Evolutionary conservation across 2,329 filamentous ascomycete genomes (phyloP).

Genomic region (Xylariomycetidae sp.): DNA sequence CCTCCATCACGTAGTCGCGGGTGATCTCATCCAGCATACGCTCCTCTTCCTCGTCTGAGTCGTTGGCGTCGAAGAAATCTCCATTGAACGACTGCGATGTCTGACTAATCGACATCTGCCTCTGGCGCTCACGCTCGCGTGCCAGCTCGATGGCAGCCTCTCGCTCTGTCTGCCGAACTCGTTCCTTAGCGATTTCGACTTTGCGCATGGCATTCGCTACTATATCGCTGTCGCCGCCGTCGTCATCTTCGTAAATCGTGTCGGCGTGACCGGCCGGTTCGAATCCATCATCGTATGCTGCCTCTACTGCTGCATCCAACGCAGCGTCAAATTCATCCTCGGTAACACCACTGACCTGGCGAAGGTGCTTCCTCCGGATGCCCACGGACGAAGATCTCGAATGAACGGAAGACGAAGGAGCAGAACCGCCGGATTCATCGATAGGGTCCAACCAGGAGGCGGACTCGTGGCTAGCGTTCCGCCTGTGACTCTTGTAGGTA

Average conservation of each 20-base stretch:
- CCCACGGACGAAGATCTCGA: constrained; percentile 70
- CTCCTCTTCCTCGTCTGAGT: constrained; percentile 70
- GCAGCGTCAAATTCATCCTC: constrained; percentile 92
- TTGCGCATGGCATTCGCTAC: constrained; percentile 54
- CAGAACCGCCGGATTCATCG: constrained; percentile 80
- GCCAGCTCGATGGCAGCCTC: constrained; percentile 59
- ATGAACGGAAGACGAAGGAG: constrained; percentile 71
- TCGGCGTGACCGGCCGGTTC: constrained; percentile 59
- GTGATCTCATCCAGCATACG: constrained; percentile 83
- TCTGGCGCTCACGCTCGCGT: constrained; percentile 51
- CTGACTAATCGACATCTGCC: constrained; percentile 30
- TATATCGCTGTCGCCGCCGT: constrained; percentile 36
- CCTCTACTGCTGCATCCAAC: constrained; percentile 90
- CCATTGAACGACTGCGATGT: constrained; percentile 45
- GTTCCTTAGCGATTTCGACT: constrained; percentile 70
- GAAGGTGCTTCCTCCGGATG: constrained; percentile 63
- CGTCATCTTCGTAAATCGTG: constrained; percentile 27
- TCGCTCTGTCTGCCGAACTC: constrained; percentile 65
- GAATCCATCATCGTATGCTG: constrained; percentile 87
- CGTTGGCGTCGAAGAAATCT: constrained; percentile 58
- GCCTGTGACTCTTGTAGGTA: constrained; percentile 33
- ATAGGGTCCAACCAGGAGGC: constrained; percentile 94
- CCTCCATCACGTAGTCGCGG: constrained; percentile 72
- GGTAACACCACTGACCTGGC: constrained; percentile 62
- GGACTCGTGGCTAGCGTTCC: constrained; percentile 68